These are phyloP conservation scores for Pleurozium schreberi DNA, from an alignment of 225 moss, liverwort and hornwort species.

Conservation along the genomic window DNA sequence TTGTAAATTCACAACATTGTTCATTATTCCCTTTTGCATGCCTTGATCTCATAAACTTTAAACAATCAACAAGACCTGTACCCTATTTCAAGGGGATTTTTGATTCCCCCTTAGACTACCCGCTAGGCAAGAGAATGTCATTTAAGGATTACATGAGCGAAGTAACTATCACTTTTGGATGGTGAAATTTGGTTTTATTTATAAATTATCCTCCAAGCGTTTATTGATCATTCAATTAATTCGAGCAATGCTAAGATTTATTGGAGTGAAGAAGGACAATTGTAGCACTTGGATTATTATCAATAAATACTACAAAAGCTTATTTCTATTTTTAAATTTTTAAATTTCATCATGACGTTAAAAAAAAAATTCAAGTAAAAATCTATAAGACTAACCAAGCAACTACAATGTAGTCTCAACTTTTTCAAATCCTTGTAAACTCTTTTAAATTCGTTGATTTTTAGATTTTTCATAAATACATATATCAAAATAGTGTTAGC, in stretches of 20 bases:
- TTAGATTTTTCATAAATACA: neutral
- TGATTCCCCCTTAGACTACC: neutral
- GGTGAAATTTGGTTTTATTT: neutral
- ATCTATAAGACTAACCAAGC: too few relatives aligned
- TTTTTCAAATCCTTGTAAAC: neutral
- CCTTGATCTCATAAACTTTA: accelerated
- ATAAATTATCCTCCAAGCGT: neutral
- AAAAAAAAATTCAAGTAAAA: neutral
- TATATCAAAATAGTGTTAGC: accelerated
- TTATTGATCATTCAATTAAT: neutral
- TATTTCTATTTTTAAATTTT: neutral
- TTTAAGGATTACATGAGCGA: neutral
- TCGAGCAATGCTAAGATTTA: neutral
- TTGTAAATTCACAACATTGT: neutral
- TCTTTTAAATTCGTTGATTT: neutral
- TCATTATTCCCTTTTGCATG: neutral
- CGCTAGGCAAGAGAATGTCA: neutral
- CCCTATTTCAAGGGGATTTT: neutral
- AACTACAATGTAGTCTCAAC: accelerated
- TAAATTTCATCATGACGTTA: neutral
- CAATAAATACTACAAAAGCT: neutral
- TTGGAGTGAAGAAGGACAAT: neutral
- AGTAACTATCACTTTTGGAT: neutral
- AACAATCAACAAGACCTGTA: neutral
- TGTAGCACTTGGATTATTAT: neutral